These are phyloP conservation scores for Boletus pseudopeckii DNA, from an alignment of 768 basidiomycete genomes.

Conservation along the genomic window DNA sequence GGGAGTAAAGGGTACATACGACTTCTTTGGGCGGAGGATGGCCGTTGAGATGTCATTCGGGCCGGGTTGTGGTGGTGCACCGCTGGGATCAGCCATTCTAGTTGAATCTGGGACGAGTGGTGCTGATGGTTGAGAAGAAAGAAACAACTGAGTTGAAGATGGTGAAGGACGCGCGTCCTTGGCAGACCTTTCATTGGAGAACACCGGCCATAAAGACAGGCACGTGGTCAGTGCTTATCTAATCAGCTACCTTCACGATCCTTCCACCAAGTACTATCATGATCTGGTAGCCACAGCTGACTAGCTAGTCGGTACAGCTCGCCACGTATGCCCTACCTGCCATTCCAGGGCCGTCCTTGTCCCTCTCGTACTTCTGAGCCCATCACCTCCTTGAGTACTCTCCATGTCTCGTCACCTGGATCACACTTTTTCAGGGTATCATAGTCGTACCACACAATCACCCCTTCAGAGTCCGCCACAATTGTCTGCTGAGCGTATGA, in stretches of 20 bases:
- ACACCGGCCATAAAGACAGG: slow-evolving; percentile 12
- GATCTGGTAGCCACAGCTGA: neutral
- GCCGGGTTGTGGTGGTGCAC: slow-evolving; percentile 78
- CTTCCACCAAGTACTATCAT: slow-evolving; percentile 1
- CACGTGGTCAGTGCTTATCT: slow-evolving; percentile 12
- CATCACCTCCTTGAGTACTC: slow-evolving; percentile 28
- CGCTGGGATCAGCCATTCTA: slow-evolving; percentile 77
- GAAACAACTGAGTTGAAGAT: neutral
- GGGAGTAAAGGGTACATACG: slow-evolving; percentile 54
- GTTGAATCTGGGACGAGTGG: slow-evolving; percentile 4
- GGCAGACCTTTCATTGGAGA: neutral
- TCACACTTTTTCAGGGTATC: slow-evolving; percentile 60
- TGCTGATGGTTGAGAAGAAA: slow-evolving; percentile 13
- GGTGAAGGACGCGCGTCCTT: slow-evolving; percentile 33
- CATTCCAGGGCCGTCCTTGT: neutral
- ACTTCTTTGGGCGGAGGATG: slow-evolving; percentile 96
- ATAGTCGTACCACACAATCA: slow-evolving; percentile 78
- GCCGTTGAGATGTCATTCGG: slow-evolving; percentile 91
- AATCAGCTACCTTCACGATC: slow-evolving; percentile 12
- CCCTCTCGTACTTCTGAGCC: slow-evolving; percentile 19
- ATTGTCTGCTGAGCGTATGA: slow-evolving; percentile 60
- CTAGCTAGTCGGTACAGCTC: neutral
- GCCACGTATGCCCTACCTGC: neutral
- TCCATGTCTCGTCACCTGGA: slow-evolving; percentile 50
- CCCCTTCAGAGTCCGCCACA: slow-evolving; percentile 62